phyloP scores from a whole-genome alignment of 176 grass and related monocot species.

The Rhynchospora tenuis region DNA sequence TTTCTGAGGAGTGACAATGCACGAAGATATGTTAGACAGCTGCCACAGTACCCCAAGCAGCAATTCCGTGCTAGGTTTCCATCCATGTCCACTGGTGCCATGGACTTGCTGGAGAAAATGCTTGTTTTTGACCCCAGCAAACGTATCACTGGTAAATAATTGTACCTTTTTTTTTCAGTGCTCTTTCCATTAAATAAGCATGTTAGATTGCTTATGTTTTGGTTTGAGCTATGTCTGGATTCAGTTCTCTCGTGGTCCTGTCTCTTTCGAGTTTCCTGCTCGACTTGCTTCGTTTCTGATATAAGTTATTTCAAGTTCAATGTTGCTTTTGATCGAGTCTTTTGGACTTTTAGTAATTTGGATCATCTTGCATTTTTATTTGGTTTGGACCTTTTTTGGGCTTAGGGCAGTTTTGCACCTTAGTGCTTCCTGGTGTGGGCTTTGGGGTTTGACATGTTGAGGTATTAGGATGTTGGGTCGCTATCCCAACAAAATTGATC shows the following conservation, averaged over 20 bases:
- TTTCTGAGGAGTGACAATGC: constrained; percentile 93
- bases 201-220: neutral
- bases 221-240: neutral
- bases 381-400: neutral
- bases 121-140: constrained; percentile 97
- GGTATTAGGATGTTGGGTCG: neutral
- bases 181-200: neutral
- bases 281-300: neutral
- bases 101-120: constrained; percentile 98
- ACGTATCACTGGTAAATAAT: constrained; percentile 76
- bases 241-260: neutral
- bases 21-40: constrained; percentile 85
- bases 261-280: neutral
- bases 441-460: neutral
- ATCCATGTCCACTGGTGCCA: constrained; percentile 65
- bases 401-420: too few relatives aligned
- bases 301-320: neutral
- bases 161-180: neutral
- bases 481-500: neutral
- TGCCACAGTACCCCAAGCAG: constrained; percentile 93
- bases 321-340: neutral
- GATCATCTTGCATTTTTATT: neutral
- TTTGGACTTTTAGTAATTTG: neutral
- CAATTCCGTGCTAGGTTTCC: constrained; percentile 73
- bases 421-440: neutral